phyloP scores from a whole-genome alignment of 2,329 filamentous ascomycete species.

The Ilyonectria robusta region DNA sequence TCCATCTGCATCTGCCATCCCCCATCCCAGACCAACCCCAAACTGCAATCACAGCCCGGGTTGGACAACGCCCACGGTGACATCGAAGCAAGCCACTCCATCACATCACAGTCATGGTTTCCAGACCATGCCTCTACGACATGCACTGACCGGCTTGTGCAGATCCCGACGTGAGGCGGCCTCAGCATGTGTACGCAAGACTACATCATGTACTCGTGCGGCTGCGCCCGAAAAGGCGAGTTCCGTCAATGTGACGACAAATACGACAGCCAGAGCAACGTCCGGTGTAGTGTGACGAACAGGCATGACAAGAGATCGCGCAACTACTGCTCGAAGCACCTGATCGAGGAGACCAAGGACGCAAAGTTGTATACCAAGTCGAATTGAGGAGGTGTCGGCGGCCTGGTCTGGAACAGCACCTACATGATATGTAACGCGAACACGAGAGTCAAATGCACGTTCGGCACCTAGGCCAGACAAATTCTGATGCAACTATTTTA shows the following conservation, averaged over 20 bases:
- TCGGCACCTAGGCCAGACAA: conserved; percentile 7
- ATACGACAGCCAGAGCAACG: not conserved
- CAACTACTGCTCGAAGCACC: not conserved
- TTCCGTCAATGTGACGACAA: conserved; percentile 15
- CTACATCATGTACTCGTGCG: conserved; percentile 4
- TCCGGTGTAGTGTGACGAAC: not conserved
- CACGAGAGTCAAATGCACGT: conserved; percentile 4
- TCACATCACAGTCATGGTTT: not conserved
- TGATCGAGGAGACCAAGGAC: not conserved
- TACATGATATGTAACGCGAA: conserved; percentile 17
- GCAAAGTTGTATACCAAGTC: not conserved
- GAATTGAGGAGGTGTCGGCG: conserved; percentile 10
- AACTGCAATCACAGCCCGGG: not conserved
- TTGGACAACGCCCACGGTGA: not conserved
- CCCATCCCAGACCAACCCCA: not conserved
- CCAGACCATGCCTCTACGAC: not conserved
- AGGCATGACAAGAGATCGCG: not conserved
- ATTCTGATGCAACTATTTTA: not conserved
- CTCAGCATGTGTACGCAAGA: not conserved
- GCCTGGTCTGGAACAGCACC: conserved; percentile 15
- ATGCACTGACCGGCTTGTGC: conserved; percentile 5
- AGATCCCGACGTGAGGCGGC: conserved; percentile 7
- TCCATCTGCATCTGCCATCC: not conserved
- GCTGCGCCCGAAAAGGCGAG: conserved; percentile 7
- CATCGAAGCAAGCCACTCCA: not conserved